Evolutionary conservation across 2,329 filamentous ascomycete genomes (phyloP).

Genomic region (Fusarium longipes): DNA sequence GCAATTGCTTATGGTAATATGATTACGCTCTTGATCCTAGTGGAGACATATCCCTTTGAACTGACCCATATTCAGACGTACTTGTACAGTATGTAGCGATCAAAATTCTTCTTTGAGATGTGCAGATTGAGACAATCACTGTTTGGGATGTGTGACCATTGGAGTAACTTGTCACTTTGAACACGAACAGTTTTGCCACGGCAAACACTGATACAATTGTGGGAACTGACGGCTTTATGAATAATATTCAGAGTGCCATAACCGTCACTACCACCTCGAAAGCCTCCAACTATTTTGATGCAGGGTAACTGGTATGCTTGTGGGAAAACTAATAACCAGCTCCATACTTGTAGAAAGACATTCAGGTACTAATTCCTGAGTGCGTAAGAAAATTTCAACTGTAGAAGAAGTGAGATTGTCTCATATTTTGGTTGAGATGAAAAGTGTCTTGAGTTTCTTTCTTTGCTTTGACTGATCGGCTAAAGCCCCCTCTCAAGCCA

Average conservation of each 20-base stretch:
- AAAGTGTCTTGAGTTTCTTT: conserved; percentile 28
- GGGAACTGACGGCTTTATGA: neutral
- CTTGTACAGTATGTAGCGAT: no score
- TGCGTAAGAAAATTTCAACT: conserved; percentile 10
- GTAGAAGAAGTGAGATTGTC: conserved; percentile 7
- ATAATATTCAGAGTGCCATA: neutral
- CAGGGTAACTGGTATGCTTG: conserved; percentile 5
- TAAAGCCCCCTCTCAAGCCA: conserved; percentile 2
- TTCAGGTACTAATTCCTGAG: neutral
- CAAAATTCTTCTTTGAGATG: no score
- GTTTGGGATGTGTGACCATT: no score
- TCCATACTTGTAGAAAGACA: conserved; percentile 13
- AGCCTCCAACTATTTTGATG: neutral
- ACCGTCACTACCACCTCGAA: neutral
- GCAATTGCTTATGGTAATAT: no score
- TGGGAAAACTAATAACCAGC: neutral
- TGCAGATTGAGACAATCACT: no score
- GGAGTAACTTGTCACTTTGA: neutral
- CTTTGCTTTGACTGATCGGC: conserved; percentile 15
- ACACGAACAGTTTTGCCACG: neutral
- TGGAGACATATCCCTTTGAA: no score
- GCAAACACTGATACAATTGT: no score
- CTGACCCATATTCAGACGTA: no score
- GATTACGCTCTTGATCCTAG: no score
- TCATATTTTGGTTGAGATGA: conserved; percentile 18